Evolutionary conservation across 805 yeast species (phyloP), one percentile per base, ranked within the genome.

Genomic region (Candida quercuum): DNA sequence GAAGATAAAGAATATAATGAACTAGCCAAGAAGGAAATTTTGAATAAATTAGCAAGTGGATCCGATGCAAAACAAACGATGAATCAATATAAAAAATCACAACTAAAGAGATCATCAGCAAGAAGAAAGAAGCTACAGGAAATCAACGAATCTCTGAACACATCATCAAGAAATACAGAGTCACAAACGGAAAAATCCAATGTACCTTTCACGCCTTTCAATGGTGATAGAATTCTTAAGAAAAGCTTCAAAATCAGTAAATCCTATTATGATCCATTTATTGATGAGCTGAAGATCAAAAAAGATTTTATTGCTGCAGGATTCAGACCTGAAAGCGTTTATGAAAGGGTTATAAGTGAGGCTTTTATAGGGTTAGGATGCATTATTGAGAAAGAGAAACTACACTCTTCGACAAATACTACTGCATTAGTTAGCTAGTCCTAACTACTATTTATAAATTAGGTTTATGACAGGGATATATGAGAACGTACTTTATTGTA

Each of bases 291-390:
- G 56, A 53, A 69, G 45, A 65, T 62, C 6, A 81, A 79, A 56
- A 72, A 74, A 27, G 86, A 81, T 45, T 87, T 72, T 51, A 69
- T 73, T 47, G 98, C 96, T 4, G 81, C 93, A 12, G 99, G 99
- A 2, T 88, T 88, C 72, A 72, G 79, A 42, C 67, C 85, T 21
- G 74, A 76, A 35, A 66, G 63, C 23, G 88, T 84, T 15, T 86
- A 81, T 54, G 77, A 78, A 47, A 74, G 91, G 47, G 80, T 91
- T 5, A 64, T 93, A 36, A 83, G 84, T 40, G 93, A 85, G 47
- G 97, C 98, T 6, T 91, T 89, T 50, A 76, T 80, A 64, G 97
- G 98, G 0, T 65, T 93, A 42, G 89, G 86, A 13, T 88, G 96
- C 57, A 72, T 81, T 40, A 73, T 93, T 20, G 81, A 77, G 28